Percentiles rank a stretch among this genome's conserved stretches.
phyloP scores from a whole-genome alignment of 805 yeast species.

The Teunomyces pallodes region DNA sequence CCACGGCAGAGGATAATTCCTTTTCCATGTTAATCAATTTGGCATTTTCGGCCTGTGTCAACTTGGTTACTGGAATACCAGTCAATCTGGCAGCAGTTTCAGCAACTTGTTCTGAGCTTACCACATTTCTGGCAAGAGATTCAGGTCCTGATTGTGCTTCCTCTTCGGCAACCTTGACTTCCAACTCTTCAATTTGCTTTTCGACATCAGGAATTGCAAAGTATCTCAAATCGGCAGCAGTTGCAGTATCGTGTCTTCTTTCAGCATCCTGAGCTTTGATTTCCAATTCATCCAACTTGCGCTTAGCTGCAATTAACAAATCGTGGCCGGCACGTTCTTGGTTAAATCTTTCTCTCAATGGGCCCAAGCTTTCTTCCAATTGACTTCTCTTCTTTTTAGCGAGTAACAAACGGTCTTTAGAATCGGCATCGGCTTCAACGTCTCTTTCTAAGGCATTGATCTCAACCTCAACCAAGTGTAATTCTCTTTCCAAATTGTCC shows the following conservation, averaged over 20 bases:
- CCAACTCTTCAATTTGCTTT: slow-evolving; percentile 71
- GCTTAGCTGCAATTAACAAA: slow-evolving; percentile 82
- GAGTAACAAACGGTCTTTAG: slow-evolving; percentile 78
- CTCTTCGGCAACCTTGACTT: slow-evolving; percentile 74
- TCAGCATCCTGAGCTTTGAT: slow-evolving; percentile 94
- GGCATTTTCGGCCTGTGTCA: slow-evolving; percentile 91
- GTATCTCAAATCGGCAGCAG: slow-evolving; percentile 94
- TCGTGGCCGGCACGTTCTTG: slow-evolving; percentile 91
- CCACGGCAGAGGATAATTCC: slow-evolving; percentile 77
- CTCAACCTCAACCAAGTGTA: slow-evolving; percentile 90
- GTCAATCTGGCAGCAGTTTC: slow-evolving; percentile 96
- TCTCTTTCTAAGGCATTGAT: slow-evolving; percentile 97
- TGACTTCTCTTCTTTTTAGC: slow-evolving; percentile 81
- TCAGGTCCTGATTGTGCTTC: slow-evolving; percentile 58
- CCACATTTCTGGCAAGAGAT: slow-evolving; percentile 81
- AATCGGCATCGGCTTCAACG: slow-evolving; percentile 75
- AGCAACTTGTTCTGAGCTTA: slow-evolving; percentile 85
- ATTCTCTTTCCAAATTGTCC: slow-evolving; percentile 89
- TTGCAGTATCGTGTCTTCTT: slow-evolving; percentile 89
- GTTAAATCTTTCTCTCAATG: slow-evolving; percentile 78
- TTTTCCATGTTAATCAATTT: slow-evolving; percentile 94
- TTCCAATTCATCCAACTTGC: slow-evolving; percentile 88
- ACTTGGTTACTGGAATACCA: slow-evolving; percentile 93
- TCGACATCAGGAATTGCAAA: slow-evolving; percentile 95
- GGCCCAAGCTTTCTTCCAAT: slow-evolving; percentile 79